Conservation (phyloP, 768 basidiomycete genomes). For the Mycena rosella region DNA sequence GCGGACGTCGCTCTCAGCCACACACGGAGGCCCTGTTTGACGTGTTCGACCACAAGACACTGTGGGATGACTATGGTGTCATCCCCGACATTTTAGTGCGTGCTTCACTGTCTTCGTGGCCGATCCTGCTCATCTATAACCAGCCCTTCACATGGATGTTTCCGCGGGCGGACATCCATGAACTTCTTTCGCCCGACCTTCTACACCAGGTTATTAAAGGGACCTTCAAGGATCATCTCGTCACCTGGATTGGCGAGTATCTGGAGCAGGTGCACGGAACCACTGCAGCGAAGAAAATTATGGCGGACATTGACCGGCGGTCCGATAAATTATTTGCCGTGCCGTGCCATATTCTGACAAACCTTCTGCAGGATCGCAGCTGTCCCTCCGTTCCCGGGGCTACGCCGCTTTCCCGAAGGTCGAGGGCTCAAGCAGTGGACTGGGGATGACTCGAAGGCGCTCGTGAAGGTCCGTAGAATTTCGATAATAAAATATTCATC, state of each 20-base stretch:
- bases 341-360: not conserved
- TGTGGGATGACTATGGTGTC: conserved; percentile 52
- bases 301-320: conserved; percentile 48
- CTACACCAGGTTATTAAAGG: conserved; percentile 53
- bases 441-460: conserved; percentile 51
- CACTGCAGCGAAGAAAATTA: conserved; percentile 36
- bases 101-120: not conserved
- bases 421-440: conserved; percentile 54
- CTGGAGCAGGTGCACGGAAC: conserved; percentile 33
- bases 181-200: conserved; percentile 47
- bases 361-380: conserved; percentile 42
- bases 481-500: too few species aligned
- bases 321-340: conserved; percentile 8
- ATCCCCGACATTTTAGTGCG: conserved; percentile 47
- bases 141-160: conserved; percentile 53
- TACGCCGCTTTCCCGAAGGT: conserved; percentile 47
- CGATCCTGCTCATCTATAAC: not conserved
- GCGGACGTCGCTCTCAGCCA: conserved; percentile 30
- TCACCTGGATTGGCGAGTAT: conserved; percentile 48
- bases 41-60: conserved; percentile 29
- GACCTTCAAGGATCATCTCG: conserved; percentile 54
- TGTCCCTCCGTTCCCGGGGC: conserved; percentile 42
- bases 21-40: conserved; percentile 40
- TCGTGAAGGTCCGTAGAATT: conserved; percentile 50
- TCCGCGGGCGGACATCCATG: conserved; percentile 52